Base-by-base conservation (phyloP, 306 rosid genomes). In the Begonia fuchsioides region DNA sequence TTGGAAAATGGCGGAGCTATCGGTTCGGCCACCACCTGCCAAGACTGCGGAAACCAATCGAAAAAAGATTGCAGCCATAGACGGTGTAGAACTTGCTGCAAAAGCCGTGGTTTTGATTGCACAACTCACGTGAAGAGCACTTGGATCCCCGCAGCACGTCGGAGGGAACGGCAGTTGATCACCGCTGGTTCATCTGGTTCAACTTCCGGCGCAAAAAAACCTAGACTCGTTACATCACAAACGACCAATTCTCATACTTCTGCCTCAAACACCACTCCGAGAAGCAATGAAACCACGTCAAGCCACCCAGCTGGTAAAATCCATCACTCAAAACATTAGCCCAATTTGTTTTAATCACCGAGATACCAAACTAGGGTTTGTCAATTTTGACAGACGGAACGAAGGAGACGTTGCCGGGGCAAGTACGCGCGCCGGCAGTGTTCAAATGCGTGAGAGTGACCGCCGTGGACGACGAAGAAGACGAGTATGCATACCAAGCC, bases 401-500 rank as follows among this genome's bases (percentile, higher is more conserved):
- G 8, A 79, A 62, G 16, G 95, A 76, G 50, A 1, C 73, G 19
- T 62, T 90, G 70, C 97, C 95, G 0, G 82, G 93, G 0, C 97
- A 84, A 68, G 73, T 90, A 52, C 79, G 93, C 11, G 93, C 77
- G 19, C 70, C 75, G 13, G 97, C 97, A 2, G 90, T 81, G 38
- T 90, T 90, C 82, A 90, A 90, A 77, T 90, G 97, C 55, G 97
- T 90, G 8, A 55, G 84, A 51, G 97, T 90, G 26, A 76, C 97
- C 2, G 81, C 90, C 3, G 76, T 90, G 69, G 95, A 84, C 1
- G 95, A 78, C 12, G 93, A 86, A 0, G 74, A 81, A 13, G 97
- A 74, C 17, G 82, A 90, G 70, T 84, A 64, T 35, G 95, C 95
- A 0, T 90, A 90, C 64, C 93, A 90, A 14, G 97, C 97, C 0